phyloP scores from a whole-genome alignment of 1,284 basidiomycete genomes.

The Cutaneotrichosporon mucoides region DNA sequence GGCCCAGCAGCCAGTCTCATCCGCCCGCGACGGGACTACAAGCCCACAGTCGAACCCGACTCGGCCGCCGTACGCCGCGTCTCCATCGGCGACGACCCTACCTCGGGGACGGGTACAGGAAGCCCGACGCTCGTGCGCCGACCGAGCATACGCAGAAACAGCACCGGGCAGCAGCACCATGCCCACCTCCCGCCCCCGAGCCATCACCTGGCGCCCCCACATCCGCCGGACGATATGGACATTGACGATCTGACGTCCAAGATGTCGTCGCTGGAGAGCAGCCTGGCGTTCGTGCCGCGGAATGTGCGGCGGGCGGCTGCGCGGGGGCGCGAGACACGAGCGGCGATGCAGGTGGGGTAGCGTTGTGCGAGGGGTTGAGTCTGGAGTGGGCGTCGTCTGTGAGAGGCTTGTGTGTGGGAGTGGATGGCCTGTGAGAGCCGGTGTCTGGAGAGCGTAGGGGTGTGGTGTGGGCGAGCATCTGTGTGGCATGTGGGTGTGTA shows the following conservation, averaged over 20 bases:
- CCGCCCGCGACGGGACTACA: constrained; percentile 25
- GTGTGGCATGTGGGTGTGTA: no score
- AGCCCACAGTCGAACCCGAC: not conserved
- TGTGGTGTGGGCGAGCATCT: not conserved
- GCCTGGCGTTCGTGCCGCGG: constrained; percentile 32
- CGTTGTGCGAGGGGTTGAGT: not conserved
- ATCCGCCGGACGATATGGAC: constrained; percentile 27
- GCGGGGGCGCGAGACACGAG: not conserved
- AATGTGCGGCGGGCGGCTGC: constrained; percentile 6
- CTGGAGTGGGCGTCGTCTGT: not conserved
- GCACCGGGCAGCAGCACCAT: no score
- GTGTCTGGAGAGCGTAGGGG: not conserved
- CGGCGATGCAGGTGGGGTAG: not conserved
- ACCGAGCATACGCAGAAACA: no score
- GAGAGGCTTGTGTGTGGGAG: not conserved
- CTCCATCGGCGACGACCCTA: no score
- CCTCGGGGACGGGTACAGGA: no score
- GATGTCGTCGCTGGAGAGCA: constrained; percentile 29
- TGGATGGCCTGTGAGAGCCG: no score
- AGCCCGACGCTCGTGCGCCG: not conserved
- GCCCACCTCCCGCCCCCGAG: not conserved
- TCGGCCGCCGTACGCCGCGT: no score
- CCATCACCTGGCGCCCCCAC: not conserved
- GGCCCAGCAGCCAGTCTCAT: constrained; percentile 38
- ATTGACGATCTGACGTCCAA: constrained; percentile 21